These are phyloP conservation scores for Sugiyamaella mastotermitis DNA, from an alignment of 805 yeast species.

Conservation along the genomic window DNA sequence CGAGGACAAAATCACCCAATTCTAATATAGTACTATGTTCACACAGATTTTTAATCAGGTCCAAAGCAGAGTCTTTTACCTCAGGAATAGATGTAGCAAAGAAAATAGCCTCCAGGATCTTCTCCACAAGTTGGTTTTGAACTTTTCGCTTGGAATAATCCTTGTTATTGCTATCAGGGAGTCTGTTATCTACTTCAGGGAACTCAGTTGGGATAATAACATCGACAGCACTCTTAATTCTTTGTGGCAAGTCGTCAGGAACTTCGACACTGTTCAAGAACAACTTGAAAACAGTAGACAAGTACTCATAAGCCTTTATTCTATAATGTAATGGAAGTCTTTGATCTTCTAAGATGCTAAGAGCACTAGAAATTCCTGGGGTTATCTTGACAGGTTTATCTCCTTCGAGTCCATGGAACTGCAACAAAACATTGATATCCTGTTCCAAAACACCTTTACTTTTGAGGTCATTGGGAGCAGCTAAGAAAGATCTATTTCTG, in stretches of 20 bases:
- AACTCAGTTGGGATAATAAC: slow-evolving; percentile 33
- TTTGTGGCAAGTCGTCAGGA: slow-evolving; percentile 30
- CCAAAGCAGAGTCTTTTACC: slow-evolving; percentile 58
- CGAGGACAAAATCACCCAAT: slow-evolving; percentile 65
- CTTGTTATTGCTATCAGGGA: slow-evolving; percentile 17
- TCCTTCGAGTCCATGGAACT: slow-evolving; percentile 59
- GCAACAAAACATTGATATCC: slow-evolving; percentile 62
- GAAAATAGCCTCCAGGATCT: slow-evolving; percentile 65
- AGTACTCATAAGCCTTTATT: slow-evolving; percentile 68
- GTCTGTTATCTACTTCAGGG: slow-evolving; percentile 32
- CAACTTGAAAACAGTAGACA: slow-evolving; percentile 59
- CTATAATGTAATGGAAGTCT: slow-evolving; percentile 55
- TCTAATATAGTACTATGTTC: slow-evolving; percentile 77
- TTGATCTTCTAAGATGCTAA: slow-evolving; percentile 66
- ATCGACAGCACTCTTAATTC: slow-evolving; percentile 18
- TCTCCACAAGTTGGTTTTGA: slow-evolving; percentile 55
- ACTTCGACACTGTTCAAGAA: slow-evolving; percentile 53
- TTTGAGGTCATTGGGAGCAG: slow-evolving; percentile 63
- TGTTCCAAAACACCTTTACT: slow-evolving; percentile 48
- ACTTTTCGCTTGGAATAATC: slow-evolving; percentile 28
- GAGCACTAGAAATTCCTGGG: slow-evolving; percentile 75
- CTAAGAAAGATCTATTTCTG: slow-evolving; percentile 79
- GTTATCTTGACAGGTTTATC: slow-evolving; percentile 72
- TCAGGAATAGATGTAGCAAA: slow-evolving; percentile 72
- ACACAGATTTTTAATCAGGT: slow-evolving; percentile 57